Evolutionary conservation across 805 yeast species (phyloP).

Genomic region (Limtongia smithiae): DNA sequence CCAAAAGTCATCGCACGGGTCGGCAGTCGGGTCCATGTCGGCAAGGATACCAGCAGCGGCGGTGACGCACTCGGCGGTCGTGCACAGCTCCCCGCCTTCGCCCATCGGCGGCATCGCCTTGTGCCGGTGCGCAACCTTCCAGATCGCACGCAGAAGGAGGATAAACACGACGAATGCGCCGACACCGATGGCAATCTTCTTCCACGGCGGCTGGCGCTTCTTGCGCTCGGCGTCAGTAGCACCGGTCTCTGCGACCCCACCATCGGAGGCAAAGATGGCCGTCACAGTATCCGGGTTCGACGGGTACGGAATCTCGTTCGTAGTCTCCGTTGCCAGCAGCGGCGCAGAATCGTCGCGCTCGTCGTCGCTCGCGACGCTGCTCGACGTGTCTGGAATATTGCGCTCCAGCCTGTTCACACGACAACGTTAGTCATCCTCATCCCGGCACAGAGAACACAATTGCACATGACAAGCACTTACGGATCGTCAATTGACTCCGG

Average conservation of each 20-base stretch:
- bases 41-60: conserved; percentile 26
- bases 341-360: conserved; percentile 26
- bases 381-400: conserved; percentile 17
- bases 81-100: conserved; percentile 13
- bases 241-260: conserved; percentile 18
- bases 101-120: background rate
- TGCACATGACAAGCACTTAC: no score
- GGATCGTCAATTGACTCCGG: no score
- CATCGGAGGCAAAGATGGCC: conserved; percentile 23
- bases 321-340: conserved; percentile 19
- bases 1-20: conserved; percentile 27
- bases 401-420: no score
- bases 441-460: no score
- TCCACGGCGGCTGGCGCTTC: conserved; percentile 11
- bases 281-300: conserved; percentile 20
- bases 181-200: conserved; percentile 7
- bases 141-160: conserved; percentile 17
- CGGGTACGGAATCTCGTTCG: conserved; percentile 23
- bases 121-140: conserved; percentile 17
- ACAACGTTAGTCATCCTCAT: no score
- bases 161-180: conserved; percentile 13
- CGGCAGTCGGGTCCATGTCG: conserved; percentile 19
- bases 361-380: conserved; percentile 26
- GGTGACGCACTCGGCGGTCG: conserved; percentile 24
- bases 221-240: background rate